Evolutionary conservation across 2,329 filamentous ascomycete genomes (phyloP).

Genomic region (Cordyceps cateniannulata): DNA sequence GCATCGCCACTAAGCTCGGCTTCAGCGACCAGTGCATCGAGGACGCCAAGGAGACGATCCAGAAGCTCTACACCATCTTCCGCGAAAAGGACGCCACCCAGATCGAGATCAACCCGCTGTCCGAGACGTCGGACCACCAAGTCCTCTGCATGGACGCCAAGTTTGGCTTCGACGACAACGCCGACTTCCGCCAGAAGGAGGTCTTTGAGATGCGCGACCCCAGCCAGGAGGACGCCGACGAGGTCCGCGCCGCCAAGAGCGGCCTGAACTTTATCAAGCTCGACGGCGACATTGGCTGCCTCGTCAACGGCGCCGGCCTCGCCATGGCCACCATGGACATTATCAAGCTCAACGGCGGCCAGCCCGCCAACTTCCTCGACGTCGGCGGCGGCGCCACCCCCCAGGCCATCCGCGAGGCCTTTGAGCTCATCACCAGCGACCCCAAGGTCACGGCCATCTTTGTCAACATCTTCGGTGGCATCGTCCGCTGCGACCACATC

Average conservation of each 20-base stretch:
- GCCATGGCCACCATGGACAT: constrained; percentile 99
- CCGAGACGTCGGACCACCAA: constrained; percentile 96
- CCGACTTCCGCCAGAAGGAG: constrained; percentile 96
- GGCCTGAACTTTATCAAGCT: constrained; percentile 99
- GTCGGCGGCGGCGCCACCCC: constrained; percentile 97
- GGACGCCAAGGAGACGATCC: constrained; percentile 90
- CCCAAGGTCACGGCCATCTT: constrained; percentile 98
- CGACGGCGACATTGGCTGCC: constrained; percentile 96
- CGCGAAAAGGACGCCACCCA: constrained; percentile 97
- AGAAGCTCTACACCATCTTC: constrained; percentile 99
- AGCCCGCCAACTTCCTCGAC: constrained; percentile 97
- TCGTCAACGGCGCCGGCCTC: constrained; percentile 97
- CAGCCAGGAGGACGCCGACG: constrained; percentile 92
- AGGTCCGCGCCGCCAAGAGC: constrained; percentile 91
- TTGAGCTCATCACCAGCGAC: constrained; percentile 97
- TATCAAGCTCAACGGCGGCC: constrained; percentile 97
- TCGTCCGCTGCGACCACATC: constrained; percentile 96
- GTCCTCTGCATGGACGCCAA: constrained; percentile 99
- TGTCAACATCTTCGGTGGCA: constrained; percentile 99
- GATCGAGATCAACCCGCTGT: constrained; percentile 99
- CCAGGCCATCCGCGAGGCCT: constrained; percentile 92
- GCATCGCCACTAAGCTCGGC: constrained; percentile 84
- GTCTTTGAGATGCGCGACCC: constrained; percentile 90
- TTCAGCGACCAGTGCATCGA: constrained; percentile 98
- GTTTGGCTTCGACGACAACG: constrained; percentile 98